These are phyloP conservation scores for Saturnispora besseyi DNA, from an alignment of 805 yeast species.

Conservation along the genomic window DNA sequence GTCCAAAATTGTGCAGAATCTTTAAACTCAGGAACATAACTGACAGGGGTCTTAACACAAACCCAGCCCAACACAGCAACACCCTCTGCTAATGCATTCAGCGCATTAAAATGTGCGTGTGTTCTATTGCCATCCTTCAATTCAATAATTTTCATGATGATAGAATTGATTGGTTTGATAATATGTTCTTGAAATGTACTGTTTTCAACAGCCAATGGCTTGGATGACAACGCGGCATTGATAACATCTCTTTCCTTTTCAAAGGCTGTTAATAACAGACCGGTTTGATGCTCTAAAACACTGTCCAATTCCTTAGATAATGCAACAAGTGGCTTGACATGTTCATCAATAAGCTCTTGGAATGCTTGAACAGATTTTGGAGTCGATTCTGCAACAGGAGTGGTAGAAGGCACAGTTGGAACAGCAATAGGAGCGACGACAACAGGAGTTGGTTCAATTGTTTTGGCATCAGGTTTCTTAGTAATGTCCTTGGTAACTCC, in stretches of 20 bases:
- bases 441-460: not conserved
- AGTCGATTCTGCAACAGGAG: slow-evolving; percentile 19
- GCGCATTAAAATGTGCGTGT: slow-evolving; percentile 55
- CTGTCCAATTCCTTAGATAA: slow-evolving; percentile 47
- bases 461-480: slow-evolving; percentile 4
- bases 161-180: slow-evolving; percentile 58
- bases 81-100: slow-evolving; percentile 84
- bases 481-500: slow-evolving; percentile 8
- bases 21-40: slow-evolving; percentile 69
- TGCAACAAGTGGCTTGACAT: slow-evolving; percentile 52
- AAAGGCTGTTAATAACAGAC: slow-evolving; percentile 43
- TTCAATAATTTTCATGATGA: slow-evolving; percentile 47
- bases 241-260: slow-evolving; percentile 51
- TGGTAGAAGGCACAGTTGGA: slow-evolving; percentile 15
- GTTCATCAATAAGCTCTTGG: slow-evolving; percentile 41
- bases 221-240: slow-evolving; percentile 46
- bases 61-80: slow-evolving; percentile 90
- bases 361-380: slow-evolving; percentile 44
- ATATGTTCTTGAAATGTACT: slow-evolving; percentile 42
- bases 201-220: slow-evolving; percentile 54
- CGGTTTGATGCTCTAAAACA: slow-evolving; percentile 48
- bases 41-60: slow-evolving; percentile 63
- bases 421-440: slow-evolving; percentile 5
- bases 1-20: slow-evolving; percentile 94
- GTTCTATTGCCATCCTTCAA: slow-evolving; percentile 70